Evolutionary conservation across 1,284 basidiomycete species (phyloP).

Genomic region (Hymenochaete sp.): DNA sequence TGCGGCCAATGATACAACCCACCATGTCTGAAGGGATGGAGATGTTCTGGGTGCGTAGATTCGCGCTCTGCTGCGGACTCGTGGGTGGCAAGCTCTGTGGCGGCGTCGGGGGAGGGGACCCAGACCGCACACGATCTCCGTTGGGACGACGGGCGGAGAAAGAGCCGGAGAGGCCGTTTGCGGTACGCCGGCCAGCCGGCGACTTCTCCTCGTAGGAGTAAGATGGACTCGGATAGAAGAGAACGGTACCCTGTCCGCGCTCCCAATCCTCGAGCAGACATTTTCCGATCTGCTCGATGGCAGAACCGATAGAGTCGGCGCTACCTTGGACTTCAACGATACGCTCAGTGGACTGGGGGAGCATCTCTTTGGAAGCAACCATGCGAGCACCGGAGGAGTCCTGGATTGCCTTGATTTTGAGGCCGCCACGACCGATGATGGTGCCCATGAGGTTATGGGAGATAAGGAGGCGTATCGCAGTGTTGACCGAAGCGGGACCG

Average conservation of each 20-base stretch:
- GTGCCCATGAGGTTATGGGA: slow-evolving; percentile 99
- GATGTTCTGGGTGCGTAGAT: slow-evolving; percentile 96
- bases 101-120: slow-evolving; percentile 48
- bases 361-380: slow-evolving; percentile 98
- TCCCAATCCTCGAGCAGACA: slow-evolving; percentile 98
- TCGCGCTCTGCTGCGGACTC: slow-evolving; percentile 49
- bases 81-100: slow-evolving; percentile 39
- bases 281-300: slow-evolving; percentile 91
- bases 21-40: slow-evolving; percentile 99
- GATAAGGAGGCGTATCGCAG: slow-evolving; percentile 91
- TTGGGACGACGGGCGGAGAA: slow-evolving; percentile 49
- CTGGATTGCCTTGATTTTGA: slow-evolving; percentile 99
- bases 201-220: slow-evolving; percentile 67
- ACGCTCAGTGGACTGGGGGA: slow-evolving; percentile 96
- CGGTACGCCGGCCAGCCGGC: slow-evolving; percentile 40
- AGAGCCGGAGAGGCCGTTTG: slow-evolving; percentile 34
- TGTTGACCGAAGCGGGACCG: slow-evolving; percentile 65
- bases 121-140: slow-evolving; percentile 38
- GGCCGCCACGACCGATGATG: slow-evolving; percentile 93
- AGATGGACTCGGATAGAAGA: slow-evolving; percentile 86
- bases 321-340: slow-evolving; percentile 95
- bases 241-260: slow-evolving; percentile 83
- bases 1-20: slow-evolving; percentile 94
- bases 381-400: slow-evolving; percentile 94
- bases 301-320: slow-evolving; percentile 84